Evolutionary conservation across 139 green algal genomes (phyloP), one percentile per base, ranked within the genome.

Genomic region (Coccomyxa sp.): DNA sequence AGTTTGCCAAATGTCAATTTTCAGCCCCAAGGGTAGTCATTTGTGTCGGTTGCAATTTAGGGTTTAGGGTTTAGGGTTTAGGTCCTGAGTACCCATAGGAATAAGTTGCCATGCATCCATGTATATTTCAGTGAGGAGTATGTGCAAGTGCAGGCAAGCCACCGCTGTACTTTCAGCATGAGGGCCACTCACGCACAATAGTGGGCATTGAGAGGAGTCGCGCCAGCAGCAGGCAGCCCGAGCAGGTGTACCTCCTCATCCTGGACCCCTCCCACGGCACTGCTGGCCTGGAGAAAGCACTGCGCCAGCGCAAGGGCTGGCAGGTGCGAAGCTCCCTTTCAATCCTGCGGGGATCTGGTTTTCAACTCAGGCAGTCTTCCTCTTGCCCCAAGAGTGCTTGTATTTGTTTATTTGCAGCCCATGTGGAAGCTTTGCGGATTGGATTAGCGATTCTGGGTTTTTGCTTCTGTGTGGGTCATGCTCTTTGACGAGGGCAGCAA

Each of bases 141-240:
- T 23, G 17, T 21, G 12, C 13, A 45, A 13, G 15, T 82, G 81
- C 79, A 84, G 82, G 79, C 71, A 86, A 86, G 82, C 79, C 83
- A 16, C 89, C 89, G 57, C 82, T 92, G 79, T 91, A 90, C 81
- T 90, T 92, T 67, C 89, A 92, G 86, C 89, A 92, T 51, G 59
- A 92, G 63, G 89, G 89, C 21, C 89, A 92, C 80, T 92, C 89
- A 23, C 67, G 87, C 14, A 92, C 89, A 13, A 91, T 92, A 17
- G 85, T 92, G 60, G 89, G 89, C 71, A 84, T 92, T 31, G 83
- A 91, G 83, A 77, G 79, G 30, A 59, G 66, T 11, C 32, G 59
- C 51, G 17, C 31, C 10, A 31, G 28, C 66, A 18, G 77, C 57
- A n/a, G 67, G 67, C 32, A 80, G 0, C 75, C 63, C 25, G 32